Evolutionary conservation across 352 stramenopile genomes (phyloP).

Genomic region (Phytopythium oedochilum): DNA sequence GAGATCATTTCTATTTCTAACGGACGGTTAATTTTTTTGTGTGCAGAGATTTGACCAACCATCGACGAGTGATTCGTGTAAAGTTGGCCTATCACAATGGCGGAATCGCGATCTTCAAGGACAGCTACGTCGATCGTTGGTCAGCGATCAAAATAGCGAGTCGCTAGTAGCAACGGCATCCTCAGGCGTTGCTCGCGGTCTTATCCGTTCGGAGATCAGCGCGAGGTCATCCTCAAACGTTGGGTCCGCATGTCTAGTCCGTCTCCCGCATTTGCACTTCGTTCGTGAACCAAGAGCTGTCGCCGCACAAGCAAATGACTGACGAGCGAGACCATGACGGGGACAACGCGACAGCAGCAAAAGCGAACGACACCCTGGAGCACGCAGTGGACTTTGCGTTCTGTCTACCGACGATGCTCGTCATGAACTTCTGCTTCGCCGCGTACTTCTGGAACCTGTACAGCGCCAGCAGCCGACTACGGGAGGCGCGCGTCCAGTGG

Average conservation of each 20-base stretch:
- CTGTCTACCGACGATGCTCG: constrained; percentile 13
- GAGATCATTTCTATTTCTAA: constrained; percentile 1
- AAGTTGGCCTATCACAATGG: not conserved
- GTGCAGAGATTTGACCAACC: not conserved
- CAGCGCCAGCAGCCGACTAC: constrained; percentile 2
- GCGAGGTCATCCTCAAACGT: no score
- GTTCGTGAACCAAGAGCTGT: not conserved
- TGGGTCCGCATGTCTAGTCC: no score
- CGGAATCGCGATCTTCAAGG: not conserved
- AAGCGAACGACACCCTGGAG: not conserved
- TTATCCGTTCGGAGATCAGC: not conserved
- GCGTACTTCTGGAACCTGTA: constrained; percentile 14
- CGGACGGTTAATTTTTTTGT: not conserved
- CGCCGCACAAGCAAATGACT: not conserved
- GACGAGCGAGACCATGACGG: not conserved
- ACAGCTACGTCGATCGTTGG: no score
- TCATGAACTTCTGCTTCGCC: constrained; percentile 11
- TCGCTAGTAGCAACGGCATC: no score
- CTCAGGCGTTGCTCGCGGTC: not conserved
- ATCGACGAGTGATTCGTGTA: not conserved
- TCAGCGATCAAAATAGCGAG: not conserved
- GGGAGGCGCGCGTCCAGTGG: constrained; percentile 4
- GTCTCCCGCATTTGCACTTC: no score
- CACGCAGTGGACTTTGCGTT: constrained; percentile 6
- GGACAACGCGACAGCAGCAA: no score